Evolutionary conservation across 176 grass and related monocot species (phyloP), one percentile per base, ranked within the genome.

Genomic region (Musa troglodytarum): DNA sequence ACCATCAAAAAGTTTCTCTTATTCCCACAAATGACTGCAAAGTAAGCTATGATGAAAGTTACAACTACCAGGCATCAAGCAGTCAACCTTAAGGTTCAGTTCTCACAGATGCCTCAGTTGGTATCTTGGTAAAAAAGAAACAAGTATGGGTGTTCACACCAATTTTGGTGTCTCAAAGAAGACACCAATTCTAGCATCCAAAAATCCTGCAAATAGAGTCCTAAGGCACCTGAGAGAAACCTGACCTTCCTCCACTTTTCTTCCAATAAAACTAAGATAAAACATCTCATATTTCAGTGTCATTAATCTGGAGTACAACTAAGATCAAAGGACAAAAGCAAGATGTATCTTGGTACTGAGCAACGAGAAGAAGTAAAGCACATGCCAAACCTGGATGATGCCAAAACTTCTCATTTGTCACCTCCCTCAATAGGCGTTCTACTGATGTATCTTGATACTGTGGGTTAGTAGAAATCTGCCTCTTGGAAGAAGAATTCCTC

Each of bases 381-480:
- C 26, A 20, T 65, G 75, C 81, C 72, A 74, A 85, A 99, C 96
- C 96, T 81, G 96, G 88, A 89, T 99, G 90, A 74, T 95, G 86
- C 96, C 96, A 99, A 78, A 99, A 99, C 69, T 95, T 99, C 78
- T 89, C 91, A 58, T 79, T 99, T 59, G 96, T 99, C 69, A 99
- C 96, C 81, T 99, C 96, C 11, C 96, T 83, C 64, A 88, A 88
- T 74, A 99, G 91, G n/a, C 96, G 85, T 71, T 99, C 96, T 52
- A 99, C 88, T 70, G 96, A 99, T 29, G 96, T 86, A 81, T 95
- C 96, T 74, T 89, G 85, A 68, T 95, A 95, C 15, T 88, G 91
- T 14, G 29, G 52, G 64, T 78, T 94, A 62, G 59, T 89, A 81
- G 75, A 86, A 78, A 51, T 69, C 83, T 94, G 91, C 78, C 85